Percentiles rank a stretch among this genome's conserved stretches.
These are phyloP conservation scores for Blastocystis sp. DNA, from an alignment of 352 stramenopile genomes.

Conservation along the genomic window DNA sequence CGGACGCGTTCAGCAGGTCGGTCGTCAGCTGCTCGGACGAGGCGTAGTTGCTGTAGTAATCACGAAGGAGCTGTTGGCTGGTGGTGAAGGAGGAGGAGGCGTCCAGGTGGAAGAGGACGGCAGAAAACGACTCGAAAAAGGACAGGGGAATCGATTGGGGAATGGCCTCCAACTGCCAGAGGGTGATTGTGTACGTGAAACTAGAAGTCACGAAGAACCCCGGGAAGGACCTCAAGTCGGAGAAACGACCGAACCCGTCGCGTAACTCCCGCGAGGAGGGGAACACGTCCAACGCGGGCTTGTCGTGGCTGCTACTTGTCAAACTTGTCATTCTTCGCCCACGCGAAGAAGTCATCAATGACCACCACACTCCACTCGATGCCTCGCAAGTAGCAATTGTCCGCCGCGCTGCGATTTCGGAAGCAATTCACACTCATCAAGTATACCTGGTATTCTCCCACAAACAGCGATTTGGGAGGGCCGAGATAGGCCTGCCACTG, in stretches of 20 bases:
- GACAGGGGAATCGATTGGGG: not conserved
- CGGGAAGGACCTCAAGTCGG: not conserved
- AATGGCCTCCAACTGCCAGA: not conserved
- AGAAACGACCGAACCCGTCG: conserved; percentile 12
- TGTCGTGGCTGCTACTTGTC: not conserved
- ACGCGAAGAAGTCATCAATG: not conserved
- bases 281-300: not conserved
- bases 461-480: not conserved
- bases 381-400: conserved; percentile 12
- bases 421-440: not conserved
- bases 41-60: conserved; percentile 17
- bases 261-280: conserved; percentile 19
- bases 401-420: not conserved
- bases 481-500: conserved; percentile 48
- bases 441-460: conserved; percentile 30
- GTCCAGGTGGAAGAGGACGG: not conserved
- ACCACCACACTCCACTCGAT: conserved; percentile 1
- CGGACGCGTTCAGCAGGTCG: not conserved
- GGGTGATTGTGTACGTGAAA: not conserved
- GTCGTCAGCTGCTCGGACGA: not conserved
- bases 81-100: not conserved
- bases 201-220: not conserved
- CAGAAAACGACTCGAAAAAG: not conserved
- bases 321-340: not conserved
- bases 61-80: not conserved